Evolutionary conservation across 2,329 filamentous ascomycete species (phyloP), one percentile per base, ranked within the genome.

Genomic region (Exophiala spinifera): DNA sequence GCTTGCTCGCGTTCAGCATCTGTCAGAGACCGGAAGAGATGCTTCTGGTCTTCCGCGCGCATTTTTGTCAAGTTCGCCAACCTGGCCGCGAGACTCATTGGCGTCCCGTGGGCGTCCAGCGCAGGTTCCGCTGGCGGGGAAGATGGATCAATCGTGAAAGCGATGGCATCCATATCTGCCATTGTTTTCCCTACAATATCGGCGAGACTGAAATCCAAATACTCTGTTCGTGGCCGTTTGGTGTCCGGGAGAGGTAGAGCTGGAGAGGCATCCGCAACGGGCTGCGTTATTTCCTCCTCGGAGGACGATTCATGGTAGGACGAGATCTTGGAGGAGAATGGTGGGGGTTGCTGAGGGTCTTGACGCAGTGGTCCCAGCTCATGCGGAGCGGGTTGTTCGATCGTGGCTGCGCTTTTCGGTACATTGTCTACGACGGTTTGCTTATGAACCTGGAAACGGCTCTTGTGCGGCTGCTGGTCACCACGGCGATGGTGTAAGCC

Each of bases 1-100:
- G 81, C 79, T 43, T 82, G 76, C 67, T 85, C 83, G 80, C 83
- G 85, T 57, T 84, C 75, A 3, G 73, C 67, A 14, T 83, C 74
- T 1, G 71, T 68, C 37, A 85, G 70, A 8, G 73, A 74, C 1
- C 71, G 68, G 58, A 86, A 77, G 65, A 84, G 50, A 15, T 49
- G 82, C 0, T 67, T 61, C 3, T 66, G 65, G 56, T 82, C 78
- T 3, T 76, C 69, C 21, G 68, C 47, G 1, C 67, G 66, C 19
- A 69, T 64, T 13, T 73, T 65, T 3, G 59, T 65, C 23, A 74
- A 62, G 19, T 76, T 65, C 20, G 71, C 64, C 7, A 75, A 65
- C 36, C 70, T 72, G 39, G 72, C 69, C 19, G 67, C 54, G 8
- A 74, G 53, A 10, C 65, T 61, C 43, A 57, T 62, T 8, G 57